A percentile compares a stretch with the other conserved stretches of the same genome.
Conservation (phyloP, 257 asterid genomes). For the Capsicum rhomboideum region DNA sequence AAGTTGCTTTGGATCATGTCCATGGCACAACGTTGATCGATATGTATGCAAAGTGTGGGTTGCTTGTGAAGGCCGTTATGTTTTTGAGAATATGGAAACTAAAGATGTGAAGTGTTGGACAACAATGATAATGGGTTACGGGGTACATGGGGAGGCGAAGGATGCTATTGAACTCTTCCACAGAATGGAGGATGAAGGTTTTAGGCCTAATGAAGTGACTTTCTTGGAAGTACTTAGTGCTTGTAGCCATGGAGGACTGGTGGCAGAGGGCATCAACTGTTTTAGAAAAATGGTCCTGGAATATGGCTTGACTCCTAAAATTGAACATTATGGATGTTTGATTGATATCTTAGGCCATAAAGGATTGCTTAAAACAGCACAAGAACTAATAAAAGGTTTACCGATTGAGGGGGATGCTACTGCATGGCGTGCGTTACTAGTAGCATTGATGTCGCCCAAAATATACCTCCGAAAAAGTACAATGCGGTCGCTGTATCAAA, state of each 20-base stretch:
- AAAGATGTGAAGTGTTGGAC: constrained; percentile 61
- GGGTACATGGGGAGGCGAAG: constrained; percentile 40
- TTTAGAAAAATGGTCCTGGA: constrained; percentile 43
- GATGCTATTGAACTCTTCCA: constrained; percentile 29
- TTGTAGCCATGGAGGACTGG: constrained; percentile 63
- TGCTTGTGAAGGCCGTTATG: constrained; percentile 38
- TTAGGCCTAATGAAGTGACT: constrained; percentile 53
- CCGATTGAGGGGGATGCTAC: constrained; percentile 42
- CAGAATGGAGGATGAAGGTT: constrained; percentile 47
- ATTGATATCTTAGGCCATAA: constrained; percentile 58
- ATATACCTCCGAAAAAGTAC: too few species aligned
- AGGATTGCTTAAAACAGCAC: constrained; percentile 51
- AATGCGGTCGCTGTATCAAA: too few species aligned
- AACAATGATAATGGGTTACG: constrained; percentile 47
- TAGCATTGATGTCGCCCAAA: too few species aligned
- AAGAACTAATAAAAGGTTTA: constrained; percentile 34
- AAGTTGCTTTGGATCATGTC: constrained; percentile 33
- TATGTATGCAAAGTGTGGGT: constrained; percentile 55
- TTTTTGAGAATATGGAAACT: constrained; percentile 27
- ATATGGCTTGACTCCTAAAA: constrained; percentile 33
- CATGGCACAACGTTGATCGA: constrained; percentile 49
- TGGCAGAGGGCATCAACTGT: constrained; percentile 35
- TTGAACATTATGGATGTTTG: constrained; percentile 63
- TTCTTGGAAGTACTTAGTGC: constrained; percentile 51
- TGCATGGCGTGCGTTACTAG: constrained; percentile 59